phyloP scores from a whole-genome alignment of 352 stramenopile species.

The Aphanomyces invadans region DNA sequence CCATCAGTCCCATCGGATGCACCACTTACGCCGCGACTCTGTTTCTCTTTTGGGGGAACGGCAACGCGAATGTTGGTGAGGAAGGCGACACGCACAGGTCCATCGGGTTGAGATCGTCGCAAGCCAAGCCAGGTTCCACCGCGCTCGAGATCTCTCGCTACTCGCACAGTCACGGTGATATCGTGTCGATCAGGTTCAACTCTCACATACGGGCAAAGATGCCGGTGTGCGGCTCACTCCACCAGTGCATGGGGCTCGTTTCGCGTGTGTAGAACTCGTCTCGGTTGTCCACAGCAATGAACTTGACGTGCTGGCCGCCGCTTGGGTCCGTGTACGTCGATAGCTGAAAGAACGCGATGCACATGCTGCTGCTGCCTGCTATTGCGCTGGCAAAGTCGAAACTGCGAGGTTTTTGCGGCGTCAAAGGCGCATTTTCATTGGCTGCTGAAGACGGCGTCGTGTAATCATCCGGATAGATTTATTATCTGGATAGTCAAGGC shows the following conservation, averaged over 20 bases:
- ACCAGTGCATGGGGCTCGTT: constrained; percentile 11
- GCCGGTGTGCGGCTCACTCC: neutral
- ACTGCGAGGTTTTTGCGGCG: neutral
- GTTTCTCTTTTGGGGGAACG: neutral
- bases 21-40: constrained; percentile 19
- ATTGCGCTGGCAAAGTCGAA: neutral
- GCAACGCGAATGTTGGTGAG: constrained; percentile 21
- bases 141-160: constrained; percentile 15
- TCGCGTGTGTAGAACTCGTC: constrained; percentile 13
- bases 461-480: neutral
- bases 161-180: neutral
- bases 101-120: neutral
- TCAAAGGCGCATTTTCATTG: neutral
- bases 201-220: constrained; percentile 10
- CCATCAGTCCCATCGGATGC: no score
- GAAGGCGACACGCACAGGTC: constrained; percentile 8
- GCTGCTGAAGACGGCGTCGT: neutral
- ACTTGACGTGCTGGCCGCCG: constrained; percentile 1
- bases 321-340: neutral
- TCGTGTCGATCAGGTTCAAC: neutral
- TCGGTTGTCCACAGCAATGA: constrained; percentile 21
- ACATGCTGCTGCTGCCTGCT: neutral
- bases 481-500: neutral
- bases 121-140: constrained; percentile 22
- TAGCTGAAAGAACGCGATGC: constrained; percentile 20